Conservation (phyloP, 768 basidiomycete genomes). For the Hebeloma cylindrosporum region DNA sequence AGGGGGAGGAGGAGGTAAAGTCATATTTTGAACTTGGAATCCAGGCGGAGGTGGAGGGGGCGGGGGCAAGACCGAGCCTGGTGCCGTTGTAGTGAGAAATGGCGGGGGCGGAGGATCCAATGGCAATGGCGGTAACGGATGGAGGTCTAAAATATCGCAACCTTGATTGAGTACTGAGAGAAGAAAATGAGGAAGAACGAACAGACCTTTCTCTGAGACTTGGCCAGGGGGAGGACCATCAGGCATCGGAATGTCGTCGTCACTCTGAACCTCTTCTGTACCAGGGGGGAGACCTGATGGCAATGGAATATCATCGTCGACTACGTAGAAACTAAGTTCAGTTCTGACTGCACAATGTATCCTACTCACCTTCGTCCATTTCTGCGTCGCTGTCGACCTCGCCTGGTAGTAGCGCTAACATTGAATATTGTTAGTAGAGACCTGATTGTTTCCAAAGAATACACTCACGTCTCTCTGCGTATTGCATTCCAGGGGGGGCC, state of each 20-base stretch:
- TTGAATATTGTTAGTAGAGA: slow-evolving; percentile 2
- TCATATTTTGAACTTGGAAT: slow-evolving; percentile 10
- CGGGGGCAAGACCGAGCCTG: slow-evolving; percentile 19
- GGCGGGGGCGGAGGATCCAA: slow-evolving; percentile 32
- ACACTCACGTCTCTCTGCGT: slow-evolving; percentile 75
- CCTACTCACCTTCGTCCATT: slow-evolving; percentile 38
- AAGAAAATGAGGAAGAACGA: not conserved
- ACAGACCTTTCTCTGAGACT: not conserved
- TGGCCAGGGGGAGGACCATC: slow-evolving; percentile 67
- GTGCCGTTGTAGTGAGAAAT: slow-evolving; percentile 22
- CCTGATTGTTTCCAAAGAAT: not conserved
- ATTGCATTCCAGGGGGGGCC: slow-evolving; percentile 97
- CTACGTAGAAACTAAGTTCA: slow-evolving; percentile 15
- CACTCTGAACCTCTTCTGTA: slow-evolving; percentile 51
- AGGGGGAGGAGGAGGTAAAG: slow-evolving; percentile 29
- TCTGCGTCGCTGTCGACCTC: slow-evolving; percentile 69
- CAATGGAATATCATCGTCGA: slow-evolving; percentile 65
- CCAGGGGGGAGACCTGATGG: slow-evolving; percentile 66
- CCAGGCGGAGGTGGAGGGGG: slow-evolving; percentile 27
- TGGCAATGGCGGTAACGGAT: slow-evolving; percentile 24
- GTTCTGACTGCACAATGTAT: slow-evolving; percentile 2
- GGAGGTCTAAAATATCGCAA: slow-evolving; percentile 3
- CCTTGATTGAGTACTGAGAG: too few species aligned
- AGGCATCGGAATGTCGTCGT: slow-evolving; percentile 90
- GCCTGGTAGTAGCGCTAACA: slow-evolving; percentile 55